These are phyloP conservation scores for Pyrenophora graminea DNA, from an alignment of 2,329 filamentous ascomycete species.

Conservation along the genomic window DNA sequence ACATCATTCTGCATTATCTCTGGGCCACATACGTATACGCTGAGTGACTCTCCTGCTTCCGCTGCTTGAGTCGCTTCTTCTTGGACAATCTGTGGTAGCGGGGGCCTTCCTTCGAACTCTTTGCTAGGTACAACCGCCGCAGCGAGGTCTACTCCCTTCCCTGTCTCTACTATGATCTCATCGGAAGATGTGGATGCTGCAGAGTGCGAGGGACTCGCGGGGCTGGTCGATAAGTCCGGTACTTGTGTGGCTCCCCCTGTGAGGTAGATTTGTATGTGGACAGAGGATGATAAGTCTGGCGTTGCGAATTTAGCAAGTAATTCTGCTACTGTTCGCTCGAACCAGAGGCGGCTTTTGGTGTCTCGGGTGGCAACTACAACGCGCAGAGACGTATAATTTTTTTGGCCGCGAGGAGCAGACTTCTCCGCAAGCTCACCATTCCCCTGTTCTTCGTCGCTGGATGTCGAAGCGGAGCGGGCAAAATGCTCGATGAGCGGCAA, in stretches of 20 bases:
- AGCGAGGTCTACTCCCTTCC: neutral
- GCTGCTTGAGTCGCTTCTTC: constrained; percentile 24
- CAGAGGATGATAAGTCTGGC: constrained; percentile 10
- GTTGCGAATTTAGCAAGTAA: constrained; percentile 29
- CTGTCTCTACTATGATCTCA: neutral
- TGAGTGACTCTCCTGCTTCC: constrained; percentile 24
- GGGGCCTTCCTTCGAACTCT: constrained; percentile 40
- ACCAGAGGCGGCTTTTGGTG: constrained; percentile 43
- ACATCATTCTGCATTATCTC: constrained; percentile 55
- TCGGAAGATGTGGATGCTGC: neutral
- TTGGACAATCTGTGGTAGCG: constrained; percentile 35
- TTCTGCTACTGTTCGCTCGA: constrained; percentile 36
- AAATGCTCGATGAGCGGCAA: constrained; percentile 53
- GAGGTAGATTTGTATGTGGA: constrained; percentile 31
- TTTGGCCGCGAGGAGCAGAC: neutral
- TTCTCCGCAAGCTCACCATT: neutral
- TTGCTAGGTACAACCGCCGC: constrained; percentile 14
- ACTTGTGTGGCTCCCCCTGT: constrained; percentile 29
- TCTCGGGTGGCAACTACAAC: constrained; percentile 47
- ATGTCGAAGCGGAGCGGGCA: neutral
- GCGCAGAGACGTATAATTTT: constrained; percentile 20
- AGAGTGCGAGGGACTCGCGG: neutral
- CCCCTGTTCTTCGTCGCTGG: neutral
- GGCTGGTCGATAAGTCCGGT: neutral
- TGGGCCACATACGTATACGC: constrained; percentile 53